A percentile compares a stretch with the other conserved stretches of the same genome.
These are phyloP conservation scores for Neonectria neomacrospora DNA, from an alignment of 2,329 filamentous ascomycete genomes.

Conservation along the genomic window DNA sequence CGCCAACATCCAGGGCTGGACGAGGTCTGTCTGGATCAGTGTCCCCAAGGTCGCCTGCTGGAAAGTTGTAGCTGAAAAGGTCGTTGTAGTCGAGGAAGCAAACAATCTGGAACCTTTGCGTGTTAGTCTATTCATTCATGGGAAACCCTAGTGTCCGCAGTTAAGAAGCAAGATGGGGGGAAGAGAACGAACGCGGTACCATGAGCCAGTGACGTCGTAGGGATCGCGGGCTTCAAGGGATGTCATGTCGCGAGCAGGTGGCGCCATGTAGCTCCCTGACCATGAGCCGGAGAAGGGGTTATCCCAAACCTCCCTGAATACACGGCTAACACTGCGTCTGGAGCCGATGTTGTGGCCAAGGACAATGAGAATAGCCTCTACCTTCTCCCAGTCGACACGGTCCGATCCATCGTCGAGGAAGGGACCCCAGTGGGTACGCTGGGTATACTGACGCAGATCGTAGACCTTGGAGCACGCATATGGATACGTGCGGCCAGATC, in stretches of 20 bases:
- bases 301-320: slow-evolving; percentile 65
- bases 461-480: slow-evolving; percentile 78
- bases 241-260: slow-evolving; percentile 49
- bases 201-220: slow-evolving; percentile 76
- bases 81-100: slow-evolving; percentile 75
- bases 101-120: slow-evolving; percentile 49
- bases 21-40: slow-evolving; percentile 58
- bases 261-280: slow-evolving; percentile 59
- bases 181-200: slow-evolving; percentile 67
- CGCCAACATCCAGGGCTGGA: slow-evolving; percentile 67
- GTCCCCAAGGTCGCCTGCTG: slow-evolving; percentile 48
- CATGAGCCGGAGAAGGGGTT: slow-evolving; percentile 67
- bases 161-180: background rate
- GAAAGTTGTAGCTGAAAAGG: slow-evolving; percentile 78
- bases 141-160: background rate
- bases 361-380: slow-evolving; percentile 79
- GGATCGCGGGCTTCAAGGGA: slow-evolving; percentile 70
- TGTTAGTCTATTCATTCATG: slow-evolving; percentile 28
- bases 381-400: slow-evolving; percentile 81
- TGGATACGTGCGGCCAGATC: slow-evolving; percentile 59
- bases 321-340: slow-evolving; percentile 58
- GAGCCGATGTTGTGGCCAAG: slow-evolving; percentile 70
- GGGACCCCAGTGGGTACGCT: slow-evolving; percentile 74
- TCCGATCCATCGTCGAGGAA: slow-evolving; percentile 72
- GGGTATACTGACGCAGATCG: slow-evolving; percentile 75